phyloP scores from a whole-genome alignment of 805 yeast genomes.

The Yamadazyma sp. region DNA sequence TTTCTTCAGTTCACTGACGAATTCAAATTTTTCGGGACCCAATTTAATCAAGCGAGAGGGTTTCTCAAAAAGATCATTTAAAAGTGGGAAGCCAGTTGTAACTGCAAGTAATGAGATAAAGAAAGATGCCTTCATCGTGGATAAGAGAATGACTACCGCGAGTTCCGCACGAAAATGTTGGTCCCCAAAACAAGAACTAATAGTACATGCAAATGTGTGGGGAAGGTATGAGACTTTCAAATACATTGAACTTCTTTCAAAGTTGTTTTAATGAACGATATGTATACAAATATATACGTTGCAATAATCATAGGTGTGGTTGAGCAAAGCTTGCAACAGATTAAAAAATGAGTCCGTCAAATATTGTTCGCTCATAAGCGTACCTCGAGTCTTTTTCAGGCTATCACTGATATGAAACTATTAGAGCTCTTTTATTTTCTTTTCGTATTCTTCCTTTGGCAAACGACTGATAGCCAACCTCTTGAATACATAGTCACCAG shows the following conservation, averaged over 20 bases:
- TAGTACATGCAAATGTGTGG: too few relatives aligned
- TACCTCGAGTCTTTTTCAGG: too few relatives aligned
- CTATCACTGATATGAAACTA: too few relatives aligned
- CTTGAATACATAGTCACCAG: slow-evolving; percentile 16
- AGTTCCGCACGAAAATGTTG: background rate
- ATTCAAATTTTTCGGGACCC: slow-evolving; percentile 30
- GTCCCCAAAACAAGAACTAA: background rate
- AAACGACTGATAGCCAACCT: slow-evolving; percentile 16
- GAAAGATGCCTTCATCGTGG: slow-evolving; percentile 1
- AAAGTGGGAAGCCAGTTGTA: slow-evolving; percentile 13
- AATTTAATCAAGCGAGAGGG: slow-evolving; percentile 27
- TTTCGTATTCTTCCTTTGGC: slow-evolving; percentile 13
- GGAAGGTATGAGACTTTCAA: too few relatives aligned
- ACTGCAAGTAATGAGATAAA: slow-evolving; percentile 4
- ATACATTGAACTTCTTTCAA: too few relatives aligned
- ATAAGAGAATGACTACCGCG: background rate
- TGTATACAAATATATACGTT: too few relatives aligned
- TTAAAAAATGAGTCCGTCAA: too few relatives aligned
- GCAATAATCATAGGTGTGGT: too few relatives aligned
- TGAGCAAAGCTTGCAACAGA: too few relatives aligned
- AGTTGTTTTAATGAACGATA: too few relatives aligned
- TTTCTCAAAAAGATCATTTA: slow-evolving; percentile 3
- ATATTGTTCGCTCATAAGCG: too few relatives aligned
- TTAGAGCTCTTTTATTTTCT: slow-evolving; percentile 10
- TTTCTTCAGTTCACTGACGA: slow-evolving; percentile 40